Percentiles rank a stretch among this genome's conserved stretches.
Evolutionary conservation across 495 filamentous ascomycete genomes (phyloP).

Genomic region (Jackrogersella multiformis): DNA sequence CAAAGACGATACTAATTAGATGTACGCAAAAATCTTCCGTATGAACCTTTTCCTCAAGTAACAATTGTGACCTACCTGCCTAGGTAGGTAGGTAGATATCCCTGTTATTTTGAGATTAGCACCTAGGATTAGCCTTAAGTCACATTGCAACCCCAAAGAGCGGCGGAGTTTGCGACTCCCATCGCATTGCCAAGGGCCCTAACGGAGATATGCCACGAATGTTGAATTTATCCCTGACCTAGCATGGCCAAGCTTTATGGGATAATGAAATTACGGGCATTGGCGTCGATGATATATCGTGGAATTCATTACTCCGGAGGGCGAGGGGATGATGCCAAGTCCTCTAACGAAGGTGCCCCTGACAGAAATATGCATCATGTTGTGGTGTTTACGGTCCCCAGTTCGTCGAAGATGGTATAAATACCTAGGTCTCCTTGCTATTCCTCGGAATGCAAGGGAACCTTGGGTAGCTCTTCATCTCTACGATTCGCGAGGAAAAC

Average conservation of each 20-base stretch:
- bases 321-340: slow-evolving; percentile 19
- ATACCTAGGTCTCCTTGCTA: neutral
- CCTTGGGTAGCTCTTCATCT: neutral
- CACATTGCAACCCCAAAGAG: slow-evolving; percentile 6
- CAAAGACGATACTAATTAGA: no score
- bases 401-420: neutral
- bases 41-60: neutral
- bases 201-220: slow-evolving; percentile 3
- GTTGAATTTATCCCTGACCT: slow-evolving; percentile 3
- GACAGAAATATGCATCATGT: neutral
- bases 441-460: neutral
- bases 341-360: slow-evolving; percentile 10
- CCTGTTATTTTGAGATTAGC: no score
- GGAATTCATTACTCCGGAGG: slow-evolving; percentile 29
- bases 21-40: no score
- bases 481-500: neutral
- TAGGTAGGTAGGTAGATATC: no score
- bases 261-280: slow-evolving; percentile 6
- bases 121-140: slow-evolving; percentile 10
- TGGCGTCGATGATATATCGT: slow-evolving; percentile 16
- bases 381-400: neutral
- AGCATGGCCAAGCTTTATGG: slow-evolving; percentile 16
- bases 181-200: slow-evolving; percentile 1
- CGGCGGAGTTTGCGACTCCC: slow-evolving; percentile 12
- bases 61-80: no score